A percentile compares a stretch with the other conserved stretches of the same genome.
Conservation (phyloP, 768 basidiomycete species). For the Asterophora parasitica region DNA sequence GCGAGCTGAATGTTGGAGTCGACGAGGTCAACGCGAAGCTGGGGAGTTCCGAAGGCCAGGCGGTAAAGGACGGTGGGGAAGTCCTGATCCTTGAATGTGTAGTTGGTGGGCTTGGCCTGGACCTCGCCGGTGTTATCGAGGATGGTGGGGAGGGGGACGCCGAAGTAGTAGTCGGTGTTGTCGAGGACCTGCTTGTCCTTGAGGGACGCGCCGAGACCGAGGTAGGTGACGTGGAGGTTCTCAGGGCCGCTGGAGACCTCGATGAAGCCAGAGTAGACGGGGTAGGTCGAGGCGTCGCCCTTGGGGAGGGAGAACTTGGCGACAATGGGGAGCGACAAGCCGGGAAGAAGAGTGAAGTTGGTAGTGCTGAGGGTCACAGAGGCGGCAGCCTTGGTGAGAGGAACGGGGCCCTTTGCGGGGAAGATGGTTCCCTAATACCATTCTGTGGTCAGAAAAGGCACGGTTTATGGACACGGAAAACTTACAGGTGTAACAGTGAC, state of each 20-base stretch:
- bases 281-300: constrained; percentile 40
- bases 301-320: constrained; percentile 37
- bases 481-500: constrained; percentile 39
- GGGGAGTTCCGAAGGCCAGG: constrained; percentile 44
- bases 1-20: constrained; percentile 34
- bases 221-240: constrained; percentile 39
- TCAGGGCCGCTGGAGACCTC: constrained; percentile 34
- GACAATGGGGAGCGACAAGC: constrained; percentile 34
- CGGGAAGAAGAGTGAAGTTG: constrained; percentile 41
- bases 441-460: not conserved
- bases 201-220: constrained; percentile 33
- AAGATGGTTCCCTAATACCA: constrained; percentile 32
- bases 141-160: constrained; percentile 38
- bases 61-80: constrained; percentile 38
- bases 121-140: constrained; percentile 37
- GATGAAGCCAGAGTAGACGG: constrained; percentile 60
- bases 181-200: constrained; percentile 46
- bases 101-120: constrained; percentile 36
- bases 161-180: constrained; percentile 43
- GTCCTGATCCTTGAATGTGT: constrained; percentile 40
- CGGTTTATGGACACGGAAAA: not conserved
- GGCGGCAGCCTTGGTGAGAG: constrained; percentile 40
- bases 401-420: constrained; percentile 45
- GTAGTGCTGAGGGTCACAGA: constrained; percentile 40
- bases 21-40: constrained; percentile 45